These are phyloP conservation scores for Cucurbita ficifolia DNA, from an alignment of 306 rosid species.

Conservation along the genomic window DNA sequence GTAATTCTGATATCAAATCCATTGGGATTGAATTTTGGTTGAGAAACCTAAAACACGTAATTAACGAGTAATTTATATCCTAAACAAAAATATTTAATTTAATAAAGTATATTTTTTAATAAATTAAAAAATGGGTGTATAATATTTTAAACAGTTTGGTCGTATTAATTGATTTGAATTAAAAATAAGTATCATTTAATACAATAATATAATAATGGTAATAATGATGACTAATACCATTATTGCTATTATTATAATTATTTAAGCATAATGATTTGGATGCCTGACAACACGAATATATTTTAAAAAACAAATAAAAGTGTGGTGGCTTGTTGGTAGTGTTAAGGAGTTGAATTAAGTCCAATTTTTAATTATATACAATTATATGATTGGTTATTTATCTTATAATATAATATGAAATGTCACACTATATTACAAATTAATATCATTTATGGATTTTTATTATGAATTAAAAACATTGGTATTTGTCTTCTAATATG, in stretches of 20 bases:
- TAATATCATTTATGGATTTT: background rate
- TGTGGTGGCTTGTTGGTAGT: background rate
- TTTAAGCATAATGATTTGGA: background rate
- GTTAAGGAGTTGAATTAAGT: background rate
- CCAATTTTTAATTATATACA: background rate
- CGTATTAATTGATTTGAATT: too few species aligned
- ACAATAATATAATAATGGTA: background rate
- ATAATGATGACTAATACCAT: background rate
- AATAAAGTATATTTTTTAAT: too few species aligned
- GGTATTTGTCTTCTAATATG: too few species aligned
- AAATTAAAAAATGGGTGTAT: too few species aligned
- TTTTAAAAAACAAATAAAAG: background rate
- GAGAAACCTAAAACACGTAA: too few species aligned
- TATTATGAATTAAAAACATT: too few species aligned
- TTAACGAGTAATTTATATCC: too few species aligned
- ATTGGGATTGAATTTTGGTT: background rate
- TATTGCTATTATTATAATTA: background rate
- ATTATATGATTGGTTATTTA: background rate
- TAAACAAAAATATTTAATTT: too few species aligned
- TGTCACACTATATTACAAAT: background rate
- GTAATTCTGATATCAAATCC: slow-evolving; percentile 13
- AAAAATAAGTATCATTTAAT: background rate
- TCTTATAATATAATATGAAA: background rate
- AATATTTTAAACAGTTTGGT: too few species aligned
- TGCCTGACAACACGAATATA: background rate